These are phyloP conservation scores for Ajuga reptans DNA, from an alignment of 305 asterid genomes.

Conservation along the genomic window DNA sequence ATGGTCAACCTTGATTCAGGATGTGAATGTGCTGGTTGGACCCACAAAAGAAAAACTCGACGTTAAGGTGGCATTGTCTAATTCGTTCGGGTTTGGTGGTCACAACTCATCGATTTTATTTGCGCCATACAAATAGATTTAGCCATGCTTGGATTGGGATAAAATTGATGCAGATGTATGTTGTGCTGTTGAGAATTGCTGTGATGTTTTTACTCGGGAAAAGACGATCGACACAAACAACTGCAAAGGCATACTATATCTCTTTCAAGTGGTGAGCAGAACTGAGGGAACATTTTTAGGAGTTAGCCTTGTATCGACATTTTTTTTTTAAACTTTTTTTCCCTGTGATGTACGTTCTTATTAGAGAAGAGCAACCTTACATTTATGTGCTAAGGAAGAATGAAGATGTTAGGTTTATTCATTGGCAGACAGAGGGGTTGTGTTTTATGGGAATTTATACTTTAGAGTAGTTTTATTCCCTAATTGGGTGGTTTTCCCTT, in stretches of 20 bases:
- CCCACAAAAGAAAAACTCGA: constrained; percentile 58
- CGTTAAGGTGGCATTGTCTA: constrained; percentile 76
- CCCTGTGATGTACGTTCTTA: neutral
- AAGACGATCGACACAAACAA: neutral
- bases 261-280: too few species aligned
- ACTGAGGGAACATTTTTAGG: too few species aligned
- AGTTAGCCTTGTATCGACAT: too few species aligned
- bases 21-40: constrained; percentile 57
- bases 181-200: neutral
- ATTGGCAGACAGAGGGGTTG: neutral
- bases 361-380: neutral
- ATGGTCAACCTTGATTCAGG: constrained; percentile 35
- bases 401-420: neutral
- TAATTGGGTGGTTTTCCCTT: neutral
- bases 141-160: constrained; percentile 5
- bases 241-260: neutral
- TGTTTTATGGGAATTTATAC: neutral
- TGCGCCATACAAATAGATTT: constrained; percentile 61
- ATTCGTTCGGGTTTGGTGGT: constrained; percentile 95
- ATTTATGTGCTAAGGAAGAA: neutral
- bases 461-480: neutral
- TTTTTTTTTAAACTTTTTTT: too few species aligned
- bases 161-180: neutral
- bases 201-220: neutral
- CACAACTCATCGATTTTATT: constrained; percentile 82